phyloP scores from a whole-genome alignment of 257 asterid species.

The Nicotiana noctiflora region DNA sequence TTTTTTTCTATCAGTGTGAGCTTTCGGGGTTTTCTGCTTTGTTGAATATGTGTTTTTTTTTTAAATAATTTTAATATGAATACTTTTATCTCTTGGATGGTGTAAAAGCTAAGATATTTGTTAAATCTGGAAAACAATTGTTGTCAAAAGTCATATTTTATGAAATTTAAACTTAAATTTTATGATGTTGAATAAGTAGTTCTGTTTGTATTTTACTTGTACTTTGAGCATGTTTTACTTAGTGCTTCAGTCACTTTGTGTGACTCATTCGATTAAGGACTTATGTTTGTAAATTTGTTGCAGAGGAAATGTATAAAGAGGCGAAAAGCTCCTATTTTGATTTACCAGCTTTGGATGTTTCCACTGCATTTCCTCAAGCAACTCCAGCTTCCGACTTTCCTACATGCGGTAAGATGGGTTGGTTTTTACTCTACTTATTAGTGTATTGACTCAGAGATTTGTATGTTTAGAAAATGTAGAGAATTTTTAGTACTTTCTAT shows the following conservation, averaged over 20 bases:
- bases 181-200: not conserved
- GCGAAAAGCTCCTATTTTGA: constrained; percentile 58
- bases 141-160: not conserved
- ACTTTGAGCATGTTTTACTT: not conserved
- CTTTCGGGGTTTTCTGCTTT: not conserved
- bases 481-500: no score
- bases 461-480: no score
- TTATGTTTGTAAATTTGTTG: constrained; percentile 1
- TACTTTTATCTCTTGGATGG: not conserved
- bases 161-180: not conserved
- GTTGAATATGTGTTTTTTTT: not conserved
- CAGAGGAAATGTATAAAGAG: constrained; percentile 54
- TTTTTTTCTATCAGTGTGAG: not conserved
- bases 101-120: not conserved
- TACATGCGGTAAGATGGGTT: constrained; percentile 47
- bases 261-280: constrained; percentile 8
- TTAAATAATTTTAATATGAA: not conserved
- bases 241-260: not conserved
- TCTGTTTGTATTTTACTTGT: not conserved
- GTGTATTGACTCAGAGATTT: not conserved
- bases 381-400: constrained; percentile 93
- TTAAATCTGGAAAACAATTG: not conserved
- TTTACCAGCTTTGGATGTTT: constrained; percentile 75
- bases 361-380: constrained; percentile 91
- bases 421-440: not conserved